Evolutionary conservation across 176 grass and related monocot species (phyloP).

Genomic region (Paspalum vaginatum): DNA sequence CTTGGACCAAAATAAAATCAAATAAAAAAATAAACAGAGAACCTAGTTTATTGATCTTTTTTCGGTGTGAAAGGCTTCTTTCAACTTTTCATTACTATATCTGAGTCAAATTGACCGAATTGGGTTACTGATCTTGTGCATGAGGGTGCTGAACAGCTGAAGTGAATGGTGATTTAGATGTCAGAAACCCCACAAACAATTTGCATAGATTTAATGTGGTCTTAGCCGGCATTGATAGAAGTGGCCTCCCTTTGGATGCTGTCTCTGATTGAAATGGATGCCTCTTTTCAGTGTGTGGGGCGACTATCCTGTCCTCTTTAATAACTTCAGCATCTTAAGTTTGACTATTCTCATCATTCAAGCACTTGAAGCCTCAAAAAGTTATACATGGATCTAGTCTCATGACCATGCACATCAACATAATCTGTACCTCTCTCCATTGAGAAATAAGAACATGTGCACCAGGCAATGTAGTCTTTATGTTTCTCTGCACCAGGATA

Average conservation of each 20-base stretch:
- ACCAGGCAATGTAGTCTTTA: conserved; percentile 5
- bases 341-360: background rate
- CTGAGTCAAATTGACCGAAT: conserved; percentile 1
- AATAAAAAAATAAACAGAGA: background rate
- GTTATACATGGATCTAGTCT: background rate
- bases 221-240: background rate
- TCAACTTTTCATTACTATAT: background rate
- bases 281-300: background rate
- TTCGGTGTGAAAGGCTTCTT: background rate
- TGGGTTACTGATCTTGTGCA: background rate
- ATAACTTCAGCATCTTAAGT: background rate
- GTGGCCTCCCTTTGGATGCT: background rate
- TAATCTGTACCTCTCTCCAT: conserved; percentile 4
- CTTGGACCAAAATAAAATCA: background rate
- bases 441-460: background rate
- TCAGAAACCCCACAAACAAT: background rate
- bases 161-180: background rate
- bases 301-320: background rate
- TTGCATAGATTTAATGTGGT: background rate
- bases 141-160: background rate
- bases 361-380: background rate
- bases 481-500: conserved; percentile 26
- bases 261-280: background rate
- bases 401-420: background rate
- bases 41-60: background rate